Conservation (phyloP, 495 filamentous ascomycete genomes). For the Penicillium herquei region DNA sequence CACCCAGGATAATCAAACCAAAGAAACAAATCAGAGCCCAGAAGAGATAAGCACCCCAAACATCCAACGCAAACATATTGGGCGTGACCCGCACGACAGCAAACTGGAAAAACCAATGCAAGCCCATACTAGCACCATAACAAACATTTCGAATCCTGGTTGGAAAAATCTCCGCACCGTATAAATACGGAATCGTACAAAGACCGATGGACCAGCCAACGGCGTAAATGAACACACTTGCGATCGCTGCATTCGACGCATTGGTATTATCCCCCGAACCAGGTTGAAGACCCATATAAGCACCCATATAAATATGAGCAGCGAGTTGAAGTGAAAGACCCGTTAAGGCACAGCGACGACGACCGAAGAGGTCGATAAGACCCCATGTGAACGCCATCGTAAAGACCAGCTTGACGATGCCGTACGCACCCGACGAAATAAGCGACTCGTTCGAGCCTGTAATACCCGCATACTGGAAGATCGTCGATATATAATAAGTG, state of each 20-base stretch:
- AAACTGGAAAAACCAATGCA: conserved; percentile 52
- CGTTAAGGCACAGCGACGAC: conserved; percentile 35
- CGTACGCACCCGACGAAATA: conserved; percentile 45
- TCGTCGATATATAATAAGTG: conserved; percentile 45
- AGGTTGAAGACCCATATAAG: conserved; percentile 43
- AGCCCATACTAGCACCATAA: conserved; percentile 43
- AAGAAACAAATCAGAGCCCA: conserved; percentile 41
- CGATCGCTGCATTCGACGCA: conserved; percentile 44
- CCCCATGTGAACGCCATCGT: conserved; percentile 50
- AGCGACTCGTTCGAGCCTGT: conserved; percentile 28
- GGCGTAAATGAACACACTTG: conserved; percentile 48
- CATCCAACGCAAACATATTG: conserved; percentile 44
- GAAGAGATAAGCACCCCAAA: conserved; percentile 49
- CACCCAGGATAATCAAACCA: conserved; percentile 41
- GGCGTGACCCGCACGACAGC: conserved; percentile 48
- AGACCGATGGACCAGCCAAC: conserved; percentile 52
- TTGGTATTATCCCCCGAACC: conserved; percentile 30
- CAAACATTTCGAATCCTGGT: conserved; percentile 44
- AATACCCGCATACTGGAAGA: conserved; percentile 43
- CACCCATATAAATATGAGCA: conserved; percentile 43
- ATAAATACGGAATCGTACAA: conserved; percentile 48
- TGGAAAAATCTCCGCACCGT: conserved; percentile 49
- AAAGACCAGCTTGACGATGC: conserved; percentile 45
- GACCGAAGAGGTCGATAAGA: conserved; percentile 44
- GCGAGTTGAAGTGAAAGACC: conserved; percentile 39